These are phyloP conservation scores for Fonsecaea pedrosoi DNA, from an alignment of 2,329 filamentous ascomycete genomes.

Conservation along the genomic window DNA sequence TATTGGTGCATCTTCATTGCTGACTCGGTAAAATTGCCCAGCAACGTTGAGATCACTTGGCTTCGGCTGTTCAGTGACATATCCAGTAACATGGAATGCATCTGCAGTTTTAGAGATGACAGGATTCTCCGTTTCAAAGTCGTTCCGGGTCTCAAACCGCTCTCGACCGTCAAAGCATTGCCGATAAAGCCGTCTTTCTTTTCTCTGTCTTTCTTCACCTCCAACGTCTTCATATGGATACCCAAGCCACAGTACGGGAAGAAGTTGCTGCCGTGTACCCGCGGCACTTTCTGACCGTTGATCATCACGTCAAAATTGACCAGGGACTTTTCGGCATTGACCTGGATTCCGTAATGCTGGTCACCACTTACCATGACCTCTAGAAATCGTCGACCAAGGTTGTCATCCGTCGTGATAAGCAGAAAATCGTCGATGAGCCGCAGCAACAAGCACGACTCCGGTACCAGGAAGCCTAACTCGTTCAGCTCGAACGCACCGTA, in stretches of 20 bases:
- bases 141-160: conserved; percentile 72
- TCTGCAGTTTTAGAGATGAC: conserved; percentile 78
- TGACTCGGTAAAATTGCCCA: conserved; percentile 75
- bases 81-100: conserved; percentile 83
- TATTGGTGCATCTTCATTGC: conserved; percentile 75
- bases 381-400: conserved; percentile 75
- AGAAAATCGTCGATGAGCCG: conserved; percentile 93
- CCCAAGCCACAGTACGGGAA: conserved; percentile 90
- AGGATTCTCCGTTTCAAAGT: conserved; percentile 82
- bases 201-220: conserved; percentile 73
- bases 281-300: conserved; percentile 59
- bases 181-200: conserved; percentile 64
- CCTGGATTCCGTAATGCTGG: conserved; percentile 77
- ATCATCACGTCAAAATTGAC: conserved; percentile 78
- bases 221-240: conserved; percentile 76
- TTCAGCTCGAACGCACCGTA: conserved; percentile 84
- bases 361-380: conserved; percentile 80
- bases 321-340: conserved; percentile 80
- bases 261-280: conserved; percentile 51
- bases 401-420: conserved; percentile 74
- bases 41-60: conserved; percentile 76
- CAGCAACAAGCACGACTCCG: conserved; percentile 68
- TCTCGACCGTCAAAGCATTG: conserved; percentile 80
- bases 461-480: conserved; percentile 70
- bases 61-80: conserved; percentile 73